phyloP scores from a whole-genome alignment of 805 yeast genomes.

The Nakazawaea molendinolei region DNA sequence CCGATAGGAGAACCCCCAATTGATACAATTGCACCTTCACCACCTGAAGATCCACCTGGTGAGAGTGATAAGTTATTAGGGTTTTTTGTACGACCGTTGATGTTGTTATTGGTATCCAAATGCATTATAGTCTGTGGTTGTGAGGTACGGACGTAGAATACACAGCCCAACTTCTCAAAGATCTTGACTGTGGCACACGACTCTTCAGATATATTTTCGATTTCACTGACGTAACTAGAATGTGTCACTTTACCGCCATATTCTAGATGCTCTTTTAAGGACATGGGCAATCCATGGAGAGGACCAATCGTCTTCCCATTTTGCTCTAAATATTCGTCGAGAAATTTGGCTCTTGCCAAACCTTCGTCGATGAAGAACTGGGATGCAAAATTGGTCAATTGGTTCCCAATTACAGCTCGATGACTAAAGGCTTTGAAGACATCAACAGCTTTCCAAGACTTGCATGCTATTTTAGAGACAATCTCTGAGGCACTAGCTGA shows the following conservation, averaged over 20 bases:
- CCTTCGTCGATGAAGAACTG: conserved; percentile 54
- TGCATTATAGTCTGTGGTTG: conserved; percentile 53
- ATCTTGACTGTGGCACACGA: conserved; percentile 34
- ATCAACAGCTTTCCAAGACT: conserved; percentile 34
- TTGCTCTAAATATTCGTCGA: conserved; percentile 43
- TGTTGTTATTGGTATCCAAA: conserved; percentile 47
- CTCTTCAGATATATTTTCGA: conserved; percentile 24
- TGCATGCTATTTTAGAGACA: conserved; percentile 28
- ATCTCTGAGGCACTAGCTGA: conserved; percentile 29
- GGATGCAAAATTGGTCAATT: conserved; percentile 34
- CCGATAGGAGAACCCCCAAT: conserved; percentile 39
- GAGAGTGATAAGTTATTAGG: conserved; percentile 40
- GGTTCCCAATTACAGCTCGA: conserved; percentile 53
- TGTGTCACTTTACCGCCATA: conserved; percentile 42
- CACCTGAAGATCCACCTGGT: conserved; percentile 51
- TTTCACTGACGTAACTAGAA: conserved; percentile 41
- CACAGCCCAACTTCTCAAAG: conserved; percentile 41
- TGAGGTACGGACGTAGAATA: conserved; percentile 49
- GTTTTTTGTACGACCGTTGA: conserved; percentile 44
- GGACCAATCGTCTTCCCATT: conserved; percentile 51
- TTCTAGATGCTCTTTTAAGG: conserved; percentile 37
- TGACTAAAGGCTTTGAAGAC: conserved; percentile 52
- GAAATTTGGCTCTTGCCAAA: conserved; percentile 42
- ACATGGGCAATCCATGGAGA: conserved; percentile 57
- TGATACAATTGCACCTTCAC: conserved; percentile 43